These are phyloP conservation scores for Sugiyamaella paludigena DNA, from an alignment of 1,139 yeast genomes.

Conservation along the genomic window DNA sequence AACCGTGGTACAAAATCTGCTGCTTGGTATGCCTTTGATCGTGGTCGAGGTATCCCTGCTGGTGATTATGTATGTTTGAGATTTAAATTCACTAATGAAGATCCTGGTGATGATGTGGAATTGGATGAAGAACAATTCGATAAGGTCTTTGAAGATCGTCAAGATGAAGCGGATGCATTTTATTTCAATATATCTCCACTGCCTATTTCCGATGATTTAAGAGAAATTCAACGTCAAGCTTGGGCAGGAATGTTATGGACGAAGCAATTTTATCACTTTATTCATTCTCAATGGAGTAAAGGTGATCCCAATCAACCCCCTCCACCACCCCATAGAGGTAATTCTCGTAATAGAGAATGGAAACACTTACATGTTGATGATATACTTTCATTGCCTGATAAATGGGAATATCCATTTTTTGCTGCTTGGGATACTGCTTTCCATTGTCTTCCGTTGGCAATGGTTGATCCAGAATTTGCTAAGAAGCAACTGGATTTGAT, in stretches of 20 bases:
- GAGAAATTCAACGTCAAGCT: slow-evolving; percentile 90
- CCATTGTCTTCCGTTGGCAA: slow-evolving; percentile 91
- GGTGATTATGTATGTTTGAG: slow-evolving; percentile 88
- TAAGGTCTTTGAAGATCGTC: slow-evolving; percentile 66
- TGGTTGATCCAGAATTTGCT: slow-evolving; percentile 94
- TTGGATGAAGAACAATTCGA: slow-evolving; percentile 80
- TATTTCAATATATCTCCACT: slow-evolving; percentile 88
- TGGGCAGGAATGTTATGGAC: slow-evolving; percentile 95
- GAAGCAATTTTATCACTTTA: slow-evolving; percentile 86
- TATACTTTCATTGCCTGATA: slow-evolving; percentile 86
- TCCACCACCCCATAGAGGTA: slow-evolving; percentile 78
- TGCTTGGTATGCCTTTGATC: slow-evolving; percentile 80
- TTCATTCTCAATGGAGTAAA: slow-evolving; percentile 81
- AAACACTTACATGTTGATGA: slow-evolving; percentile 86
- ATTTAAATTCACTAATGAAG: slow-evolving; percentile 58
- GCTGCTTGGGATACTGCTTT: slow-evolving; percentile 99
- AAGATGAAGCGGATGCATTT: slow-evolving; percentile 90
- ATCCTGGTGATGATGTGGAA: slow-evolving; percentile 38
- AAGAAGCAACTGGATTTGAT: slow-evolving; percentile 83
- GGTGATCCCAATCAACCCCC: slow-evolving; percentile 81
- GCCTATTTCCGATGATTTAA: slow-evolving; percentile 77
- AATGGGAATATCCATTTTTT: slow-evolving; percentile 96
- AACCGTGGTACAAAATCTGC: slow-evolving; percentile 70
- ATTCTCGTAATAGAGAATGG: slow-evolving; percentile 88
- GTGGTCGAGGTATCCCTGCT: slow-evolving; percentile 74